A percentile compares a stretch with the other conserved stretches of the same genome.
Evolutionary conservation across 306 rosid species (phyloP).

Genomic region (Cicer pinnatifidum): DNA sequence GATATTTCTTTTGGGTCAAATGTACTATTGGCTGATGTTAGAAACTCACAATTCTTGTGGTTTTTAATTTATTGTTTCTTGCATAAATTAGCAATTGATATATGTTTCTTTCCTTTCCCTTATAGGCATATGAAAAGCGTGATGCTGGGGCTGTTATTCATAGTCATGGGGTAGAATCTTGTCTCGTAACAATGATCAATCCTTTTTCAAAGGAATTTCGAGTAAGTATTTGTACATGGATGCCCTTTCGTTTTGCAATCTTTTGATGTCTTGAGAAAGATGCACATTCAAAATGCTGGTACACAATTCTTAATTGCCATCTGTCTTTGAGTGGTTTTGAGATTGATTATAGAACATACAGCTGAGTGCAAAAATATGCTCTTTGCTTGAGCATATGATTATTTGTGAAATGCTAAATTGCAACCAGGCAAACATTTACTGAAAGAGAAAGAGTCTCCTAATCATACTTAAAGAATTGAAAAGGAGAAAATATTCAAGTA

Average conservation of each 20-base stretch:
- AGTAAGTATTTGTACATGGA: constrained; percentile 55
- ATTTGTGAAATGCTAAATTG: constrained; percentile 23
- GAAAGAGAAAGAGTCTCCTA: constrained; percentile 10
- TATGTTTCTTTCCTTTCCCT: constrained; percentile 35
- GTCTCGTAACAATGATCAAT: constrained; percentile 85
- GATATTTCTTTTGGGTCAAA: constrained; percentile 23
- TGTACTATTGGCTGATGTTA: constrained; percentile 33
- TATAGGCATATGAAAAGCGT: constrained; percentile 83
- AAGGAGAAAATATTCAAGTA: constrained; percentile 25
- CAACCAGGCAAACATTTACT: neutral
- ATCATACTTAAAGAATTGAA: neutral
- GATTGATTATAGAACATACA: constrained; percentile 28
- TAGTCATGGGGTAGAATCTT: constrained; percentile 92
- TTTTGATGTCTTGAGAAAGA: constrained; percentile 36
- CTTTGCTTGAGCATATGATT: constrained; percentile 10
- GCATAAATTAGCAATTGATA: constrained; percentile 36
- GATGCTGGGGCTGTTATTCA: constrained; percentile 89
- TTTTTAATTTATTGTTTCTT: constrained; percentile 21
- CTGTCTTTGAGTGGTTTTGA: constrained; percentile 36
- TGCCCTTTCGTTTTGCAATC: neutral
- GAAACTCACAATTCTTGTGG: constrained; percentile 19
- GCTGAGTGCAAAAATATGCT: constrained; percentile 23
- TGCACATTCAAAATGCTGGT: constrained; percentile 24
- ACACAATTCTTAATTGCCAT: constrained; percentile 14
- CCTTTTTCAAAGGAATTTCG: constrained; percentile 90